phyloP scores from a whole-genome alignment of 1,139 yeast genomes.

The Lodderomyces elongisporus region DNA sequence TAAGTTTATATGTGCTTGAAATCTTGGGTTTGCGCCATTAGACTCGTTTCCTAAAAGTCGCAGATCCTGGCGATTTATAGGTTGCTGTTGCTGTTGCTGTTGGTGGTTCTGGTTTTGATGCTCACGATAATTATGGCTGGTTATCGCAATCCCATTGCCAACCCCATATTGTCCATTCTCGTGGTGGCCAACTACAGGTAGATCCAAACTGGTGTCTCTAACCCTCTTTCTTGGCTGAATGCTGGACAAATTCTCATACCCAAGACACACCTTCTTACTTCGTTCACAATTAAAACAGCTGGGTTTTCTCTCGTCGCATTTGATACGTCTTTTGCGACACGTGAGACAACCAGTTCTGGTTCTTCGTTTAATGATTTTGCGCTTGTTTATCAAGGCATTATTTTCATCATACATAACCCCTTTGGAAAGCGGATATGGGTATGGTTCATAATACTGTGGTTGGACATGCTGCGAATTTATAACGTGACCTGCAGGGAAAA shows the following conservation, averaged over 20 bases:
- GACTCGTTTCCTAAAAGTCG: too few relatives aligned
- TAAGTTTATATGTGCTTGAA: too few relatives aligned
- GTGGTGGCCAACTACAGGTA: constrained; percentile 5
- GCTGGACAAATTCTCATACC: constrained; percentile 43
- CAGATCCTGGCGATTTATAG: too few relatives aligned
- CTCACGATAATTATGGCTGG: not conserved
- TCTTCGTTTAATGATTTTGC: constrained; percentile 45
- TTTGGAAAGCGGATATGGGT: not conserved
- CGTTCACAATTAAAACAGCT: constrained; percentile 70
- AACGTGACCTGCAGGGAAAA: too few relatives aligned
- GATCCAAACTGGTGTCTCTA: constrained; percentile 13
- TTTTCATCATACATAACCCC: constrained; percentile 23
- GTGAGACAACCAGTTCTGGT: constrained; percentile 76
- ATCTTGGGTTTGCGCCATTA: too few relatives aligned
- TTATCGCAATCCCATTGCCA: too few relatives aligned
- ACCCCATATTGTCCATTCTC: constrained; percentile 1
- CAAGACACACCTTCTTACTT: constrained; percentile 63
- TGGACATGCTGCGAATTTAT: constrained; percentile 2
- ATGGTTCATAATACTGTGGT: constrained; percentile 7
- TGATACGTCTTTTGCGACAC: constrained; percentile 65
- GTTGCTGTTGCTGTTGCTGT: not conserved
- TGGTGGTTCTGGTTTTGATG: constrained; percentile 1
- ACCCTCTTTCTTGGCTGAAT: constrained; percentile 10
- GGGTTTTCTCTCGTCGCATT: constrained; percentile 75
- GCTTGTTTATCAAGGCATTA: constrained; percentile 33